phyloP scores from a whole-genome alignment of 495 filamentous ascomycete species.

The Neurospora sp. region DNA sequence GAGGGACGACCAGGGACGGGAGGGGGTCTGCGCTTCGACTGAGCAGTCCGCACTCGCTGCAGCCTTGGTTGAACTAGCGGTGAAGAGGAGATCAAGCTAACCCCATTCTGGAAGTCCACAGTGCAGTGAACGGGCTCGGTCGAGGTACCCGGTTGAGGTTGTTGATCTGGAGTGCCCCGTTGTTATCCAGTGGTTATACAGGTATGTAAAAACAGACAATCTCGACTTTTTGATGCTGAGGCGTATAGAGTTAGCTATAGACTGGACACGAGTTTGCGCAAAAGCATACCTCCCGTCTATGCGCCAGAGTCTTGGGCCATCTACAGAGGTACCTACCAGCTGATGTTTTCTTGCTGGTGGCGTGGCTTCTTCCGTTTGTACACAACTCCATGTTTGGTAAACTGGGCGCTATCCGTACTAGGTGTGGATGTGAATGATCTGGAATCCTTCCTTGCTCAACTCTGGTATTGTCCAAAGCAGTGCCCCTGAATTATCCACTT shows the following conservation, averaged over 20 bases:
- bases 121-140: background rate
- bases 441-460: background rate
- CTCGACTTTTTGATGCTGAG: background rate
- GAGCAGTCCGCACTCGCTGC: background rate
- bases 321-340: background rate
- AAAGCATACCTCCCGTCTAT: background rate
- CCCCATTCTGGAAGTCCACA: background rate
- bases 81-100: background rate
- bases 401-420: background rate
- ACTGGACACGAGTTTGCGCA: background rate
- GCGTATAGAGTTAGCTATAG: background rate
- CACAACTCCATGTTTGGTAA: background rate
- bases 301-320: background rate
- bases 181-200: background rate
- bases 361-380: background rate
- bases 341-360: background rate
- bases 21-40: background rate
- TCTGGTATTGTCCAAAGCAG: background rate
- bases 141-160: background rate
- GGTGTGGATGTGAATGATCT: background rate
- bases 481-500: background rate
- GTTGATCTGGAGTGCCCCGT: background rate
- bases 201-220: background rate
- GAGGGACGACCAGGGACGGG: background rate
- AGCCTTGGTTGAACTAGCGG: background rate